Evolutionary conservation across 257 asterid species (phyloP), one percentile per base, ranked within the genome.

Genomic region (Capsicum rhomboideum): DNA sequence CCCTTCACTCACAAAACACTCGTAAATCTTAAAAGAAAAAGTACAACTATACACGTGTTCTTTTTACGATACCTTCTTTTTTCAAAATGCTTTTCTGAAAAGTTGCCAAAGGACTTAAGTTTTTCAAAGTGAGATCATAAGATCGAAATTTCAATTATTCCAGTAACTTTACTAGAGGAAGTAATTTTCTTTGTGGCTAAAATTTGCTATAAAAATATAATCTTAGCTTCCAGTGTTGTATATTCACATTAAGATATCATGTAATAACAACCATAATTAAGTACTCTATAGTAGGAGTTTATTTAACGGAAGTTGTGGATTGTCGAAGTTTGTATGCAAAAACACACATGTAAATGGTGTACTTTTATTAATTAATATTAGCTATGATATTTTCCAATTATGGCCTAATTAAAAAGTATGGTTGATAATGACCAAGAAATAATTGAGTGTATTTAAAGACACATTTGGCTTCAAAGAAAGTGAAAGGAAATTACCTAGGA

Each of bases 391-490:
- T 84, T 61, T 53, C 69, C 44, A 26, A 28, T 29, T 2, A 26
- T 23, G 59, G 26, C 81, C 31, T 53, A 53, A 49, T 37, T 63
- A 8, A 29, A 56, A 21, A 56, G 18, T 55, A 4, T 34, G 12
- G 23, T 29, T 54, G 88, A 89, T 82, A 83, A 87, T 86, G 90
- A 87, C 86, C 4, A 54, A 23, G 6, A 82, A 18, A 11, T 16
- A 64, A 44, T 49, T 74, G 68, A 16, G n/a, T 23, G 10, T 80
- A 79, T 58, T 77, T 44, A 40, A 55, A 55, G 13, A 23, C 37
- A 66, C 23, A 28, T 82, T 13, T 6, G 34, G 61, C 2, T 44
- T 46, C 54, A 49, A 83, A 68, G 81, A 83, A 78, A 44, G 63
- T 46, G 80, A 74, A 72, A 72, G 40, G 80, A 71, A 77, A 72